Conservation (phyloP, 75 land plant species). For the Selaginella tamariscina region DNA sequence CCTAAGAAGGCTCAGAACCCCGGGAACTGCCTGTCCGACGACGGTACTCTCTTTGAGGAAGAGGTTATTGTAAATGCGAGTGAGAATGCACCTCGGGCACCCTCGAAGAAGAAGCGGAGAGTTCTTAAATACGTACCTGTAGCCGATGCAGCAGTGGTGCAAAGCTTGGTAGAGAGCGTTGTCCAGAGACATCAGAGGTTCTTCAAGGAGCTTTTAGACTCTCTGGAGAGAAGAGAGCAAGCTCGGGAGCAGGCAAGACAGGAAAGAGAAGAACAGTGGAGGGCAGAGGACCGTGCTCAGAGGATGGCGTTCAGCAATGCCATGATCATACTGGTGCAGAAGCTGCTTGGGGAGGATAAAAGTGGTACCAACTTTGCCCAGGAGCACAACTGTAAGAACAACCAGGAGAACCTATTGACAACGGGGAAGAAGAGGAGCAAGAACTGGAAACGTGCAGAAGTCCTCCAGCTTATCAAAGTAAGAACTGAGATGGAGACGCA, state of each 20-base stretch:
- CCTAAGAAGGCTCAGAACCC: not conserved
- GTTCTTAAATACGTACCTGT: not conserved
- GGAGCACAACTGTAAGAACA: no score
- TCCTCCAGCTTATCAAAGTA: slow-evolving; percentile 6
- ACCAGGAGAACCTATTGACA: not conserved
- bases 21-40: not conserved
- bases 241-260: not conserved
- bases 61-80: not conserved
- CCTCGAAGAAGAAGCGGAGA: not conserved
- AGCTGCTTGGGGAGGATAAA: not conserved
- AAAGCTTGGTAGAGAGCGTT: slow-evolving; percentile 2
- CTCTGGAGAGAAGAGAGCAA: slow-evolving; percentile 7
- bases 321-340: not conserved
- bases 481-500: slow-evolving; percentile 2
- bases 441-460: slow-evolving; percentile 10
- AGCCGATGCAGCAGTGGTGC: not conserved
- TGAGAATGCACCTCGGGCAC: not conserved
- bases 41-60: not conserved
- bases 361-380: not conserved
- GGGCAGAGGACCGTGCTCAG: slow-evolving; percentile 2
- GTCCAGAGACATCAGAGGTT: not conserved
- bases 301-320: slow-evolving; percentile 3
- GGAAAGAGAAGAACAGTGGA: not conserved
- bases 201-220: not conserved
- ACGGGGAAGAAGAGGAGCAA: slow-evolving; percentile 6